Conservation (phyloP, 176 grass and related monocot genomes). For the Oryza punctata region DNA sequence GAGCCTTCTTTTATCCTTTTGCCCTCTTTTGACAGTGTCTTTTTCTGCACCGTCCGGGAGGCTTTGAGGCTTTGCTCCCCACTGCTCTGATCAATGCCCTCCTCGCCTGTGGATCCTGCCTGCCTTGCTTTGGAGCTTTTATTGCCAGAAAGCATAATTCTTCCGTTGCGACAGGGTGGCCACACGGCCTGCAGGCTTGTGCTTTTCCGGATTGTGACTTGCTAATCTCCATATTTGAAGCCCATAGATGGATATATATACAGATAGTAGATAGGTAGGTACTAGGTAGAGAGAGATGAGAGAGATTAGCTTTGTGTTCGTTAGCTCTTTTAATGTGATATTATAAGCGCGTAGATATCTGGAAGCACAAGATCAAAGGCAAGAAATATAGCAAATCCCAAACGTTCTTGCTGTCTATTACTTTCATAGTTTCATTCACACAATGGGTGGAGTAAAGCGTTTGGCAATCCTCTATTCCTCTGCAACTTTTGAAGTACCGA, state of each 20-base stretch:
- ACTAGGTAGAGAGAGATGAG: neutral
- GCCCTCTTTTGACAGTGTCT: slow-evolving; percentile 25
- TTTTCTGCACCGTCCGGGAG: slow-evolving; percentile 30
- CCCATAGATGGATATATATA: neutral
- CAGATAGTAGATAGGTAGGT: no score
- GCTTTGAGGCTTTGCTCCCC: slow-evolving; percentile 19
- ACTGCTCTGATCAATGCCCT: slow-evolving; percentile 27
- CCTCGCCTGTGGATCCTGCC: slow-evolving; percentile 13
- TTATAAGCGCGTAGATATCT: neutral
- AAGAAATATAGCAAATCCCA: neutral
- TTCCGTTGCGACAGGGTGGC: slow-evolving; percentile 12
- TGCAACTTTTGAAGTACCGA: neutral
- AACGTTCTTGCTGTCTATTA: neutral
- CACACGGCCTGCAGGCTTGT: slow-evolving; percentile 18
- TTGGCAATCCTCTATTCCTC: neutral
- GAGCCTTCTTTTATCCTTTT: slow-evolving; percentile 37
- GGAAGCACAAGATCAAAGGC: neutral
- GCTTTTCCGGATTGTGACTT: slow-evolving; percentile 1
- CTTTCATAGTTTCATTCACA: neutral
- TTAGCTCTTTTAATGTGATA: neutral
- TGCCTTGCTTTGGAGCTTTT: slow-evolving; percentile 53
- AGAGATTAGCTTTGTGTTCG: neutral
- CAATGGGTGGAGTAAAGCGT: neutral
- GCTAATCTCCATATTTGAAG: slow-evolving; percentile 7
- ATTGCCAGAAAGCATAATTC: slow-evolving; percentile 33